phyloP scores from a whole-genome alignment of 2,329 filamentous ascomycete species.

The Pseudogymnoascus sp. region DNA sequence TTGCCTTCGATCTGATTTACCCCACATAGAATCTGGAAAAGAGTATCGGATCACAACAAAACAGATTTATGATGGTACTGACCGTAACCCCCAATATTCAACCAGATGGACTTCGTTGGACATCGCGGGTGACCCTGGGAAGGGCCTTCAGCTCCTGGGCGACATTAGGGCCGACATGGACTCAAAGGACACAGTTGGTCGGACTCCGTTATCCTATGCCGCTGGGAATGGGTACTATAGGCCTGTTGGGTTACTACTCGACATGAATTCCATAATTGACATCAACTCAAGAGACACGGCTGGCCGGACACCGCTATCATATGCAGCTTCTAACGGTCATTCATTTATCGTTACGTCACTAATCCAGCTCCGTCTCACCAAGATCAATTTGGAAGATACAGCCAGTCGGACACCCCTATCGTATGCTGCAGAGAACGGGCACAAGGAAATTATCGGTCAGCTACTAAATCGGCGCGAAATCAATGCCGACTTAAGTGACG shows the following conservation, averaged over 20 bases:
- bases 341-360: too few species aligned
- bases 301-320: neutral
- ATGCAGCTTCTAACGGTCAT: neutral
- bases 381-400: neutral
- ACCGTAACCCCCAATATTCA: too few species aligned
- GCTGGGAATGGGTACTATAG: neutral
- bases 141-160: neutral
- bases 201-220: conserved; percentile 9
- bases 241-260: conserved; percentile 10
- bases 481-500: neutral
- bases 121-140: too few species aligned
- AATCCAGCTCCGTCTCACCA: too few species aligned
- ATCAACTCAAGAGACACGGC: neutral
- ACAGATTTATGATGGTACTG: neutral
- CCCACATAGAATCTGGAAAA: neutral
- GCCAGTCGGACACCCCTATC: neutral
- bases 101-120: too few species aligned
- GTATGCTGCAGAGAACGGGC: neutral
- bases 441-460: neutral
- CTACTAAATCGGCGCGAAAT: neutral
- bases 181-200: neutral
- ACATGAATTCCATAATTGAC: neutral
- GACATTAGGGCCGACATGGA: neutral
- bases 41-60: neutral
- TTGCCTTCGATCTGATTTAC: neutral